A percentile compares a stretch with the other conserved stretches of the same genome.
These are phyloP conservation scores for Aureobasidium musti DNA, from an alignment of 2,329 filamentous ascomycete genomes.

Conservation along the genomic window DNA sequence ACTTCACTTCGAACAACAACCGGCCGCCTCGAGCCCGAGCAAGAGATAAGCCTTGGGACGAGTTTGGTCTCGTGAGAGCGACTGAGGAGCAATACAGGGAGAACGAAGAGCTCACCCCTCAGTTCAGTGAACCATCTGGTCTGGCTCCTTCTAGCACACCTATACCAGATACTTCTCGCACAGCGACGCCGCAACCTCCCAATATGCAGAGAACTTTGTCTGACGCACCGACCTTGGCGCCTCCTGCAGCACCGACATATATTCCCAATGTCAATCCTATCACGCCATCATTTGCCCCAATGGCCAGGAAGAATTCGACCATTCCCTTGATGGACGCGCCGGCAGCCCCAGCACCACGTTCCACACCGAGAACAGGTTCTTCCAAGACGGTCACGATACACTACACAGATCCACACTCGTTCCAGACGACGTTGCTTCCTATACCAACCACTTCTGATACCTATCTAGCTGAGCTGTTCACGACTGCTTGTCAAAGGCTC, in stretches of 20 bases:
- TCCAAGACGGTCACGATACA: slow-evolving; percentile 72
- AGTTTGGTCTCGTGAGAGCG: slow-evolving; percentile 77
- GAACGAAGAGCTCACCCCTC: slow-evolving; percentile 68
- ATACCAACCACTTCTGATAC: slow-evolving; percentile 78
- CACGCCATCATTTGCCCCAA: slow-evolving; percentile 51
- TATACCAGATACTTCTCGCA: slow-evolving; percentile 28
- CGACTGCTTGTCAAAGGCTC: slow-evolving; percentile 73
- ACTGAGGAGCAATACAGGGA: slow-evolving; percentile 67
- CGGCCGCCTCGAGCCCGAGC: slow-evolving; percentile 64
- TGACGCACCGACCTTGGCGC: slow-evolving; percentile 32
- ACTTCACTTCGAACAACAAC: slow-evolving; percentile 79
- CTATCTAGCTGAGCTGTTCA: slow-evolving; percentile 79
- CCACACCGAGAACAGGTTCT: slow-evolving; percentile 62
- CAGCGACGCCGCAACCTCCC: slow-evolving; percentile 33
- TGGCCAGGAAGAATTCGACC: slow-evolving; percentile 51
- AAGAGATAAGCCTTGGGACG: slow-evolving; percentile 76
- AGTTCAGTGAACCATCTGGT: slow-evolving; percentile 60
- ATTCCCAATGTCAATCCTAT: slow-evolving; percentile 54
- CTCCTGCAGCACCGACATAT: slow-evolving; percentile 37
- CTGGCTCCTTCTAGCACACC: slow-evolving; percentile 24
- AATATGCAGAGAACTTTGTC: slow-evolving; percentile 27
- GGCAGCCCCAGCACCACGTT: slow-evolving; percentile 46
- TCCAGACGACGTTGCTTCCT: slow-evolving; percentile 69
- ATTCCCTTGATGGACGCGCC: slow-evolving; percentile 48
- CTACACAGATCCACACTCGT: slow-evolving; percentile 66